A percentile compares a stretch with the other conserved stretches of the same genome.
Conservation (phyloP, 2,329 filamentous ascomycete genomes). For the Fusarium domesticum region DNA sequence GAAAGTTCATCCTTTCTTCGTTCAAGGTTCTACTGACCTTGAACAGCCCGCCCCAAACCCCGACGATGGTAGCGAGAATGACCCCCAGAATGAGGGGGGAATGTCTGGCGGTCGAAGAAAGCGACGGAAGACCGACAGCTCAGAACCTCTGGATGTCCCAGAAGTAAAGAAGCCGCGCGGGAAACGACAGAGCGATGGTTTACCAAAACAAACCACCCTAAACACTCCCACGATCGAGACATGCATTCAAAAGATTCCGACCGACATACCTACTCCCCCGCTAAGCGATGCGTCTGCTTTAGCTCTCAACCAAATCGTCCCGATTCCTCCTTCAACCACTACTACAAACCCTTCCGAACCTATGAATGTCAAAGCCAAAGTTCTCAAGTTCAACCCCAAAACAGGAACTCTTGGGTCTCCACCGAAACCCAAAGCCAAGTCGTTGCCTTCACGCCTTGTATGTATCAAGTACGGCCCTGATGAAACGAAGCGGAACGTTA, state of each 20-base stretch:
- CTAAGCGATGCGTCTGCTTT: slow-evolving; percentile 12
- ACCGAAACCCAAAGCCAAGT: slow-evolving; percentile 49
- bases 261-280: slow-evolving; percentile 12
- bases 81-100: slow-evolving; percentile 17
- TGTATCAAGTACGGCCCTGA: slow-evolving; percentile 59
- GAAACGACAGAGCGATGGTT: slow-evolving; percentile 18
- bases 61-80: slow-evolving; percentile 4
- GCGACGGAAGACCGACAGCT: slow-evolving; percentile 40
- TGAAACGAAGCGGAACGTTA: slow-evolving; percentile 39
- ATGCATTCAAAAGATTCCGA: slow-evolving; percentile 1
- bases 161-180: slow-evolving; percentile 29
- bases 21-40: slow-evolving; percentile 21
- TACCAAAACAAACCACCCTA: slow-evolving; percentile 6
- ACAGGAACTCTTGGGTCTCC: slow-evolving; percentile 63
- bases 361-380: slow-evolving; percentile 42
- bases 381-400: slow-evolving; percentile 56
- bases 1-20: slow-evolving; percentile 57
- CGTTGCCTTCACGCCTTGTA: slow-evolving; percentile 43
- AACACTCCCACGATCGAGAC: slow-evolving; percentile 7
- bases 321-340: slow-evolving; percentile 3
- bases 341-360: slow-evolving; percentile 11
- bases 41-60: not conserved
- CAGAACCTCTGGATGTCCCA: slow-evolving; percentile 18
- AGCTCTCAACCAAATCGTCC: slow-evolving; percentile 2
- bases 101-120: slow-evolving; percentile 39